Evolutionary conservation across 1,284 basidiomycete genomes (phyloP).

Genomic region (Marasmius fiardii): DNA sequence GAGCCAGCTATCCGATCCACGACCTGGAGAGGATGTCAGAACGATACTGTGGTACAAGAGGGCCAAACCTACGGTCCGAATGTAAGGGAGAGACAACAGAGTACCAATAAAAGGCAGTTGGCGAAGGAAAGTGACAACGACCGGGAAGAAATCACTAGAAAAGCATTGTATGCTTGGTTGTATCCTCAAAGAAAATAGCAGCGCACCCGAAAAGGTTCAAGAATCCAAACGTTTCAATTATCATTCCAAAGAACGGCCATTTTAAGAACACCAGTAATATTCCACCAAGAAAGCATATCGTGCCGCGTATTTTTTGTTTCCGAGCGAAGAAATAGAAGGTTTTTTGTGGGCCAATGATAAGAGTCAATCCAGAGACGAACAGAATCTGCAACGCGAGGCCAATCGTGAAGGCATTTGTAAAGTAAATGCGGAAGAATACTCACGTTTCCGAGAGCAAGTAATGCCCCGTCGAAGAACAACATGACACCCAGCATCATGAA

Average conservation of each 20-base stretch:
- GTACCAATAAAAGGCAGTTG: constrained; percentile 94
- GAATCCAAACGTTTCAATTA: constrained; percentile 95
- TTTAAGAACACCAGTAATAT: constrained; percentile 87
- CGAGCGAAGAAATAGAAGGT: constrained; percentile 99
- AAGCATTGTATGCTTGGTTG: constrained; percentile 12
- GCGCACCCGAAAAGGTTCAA: constrained; percentile 96
- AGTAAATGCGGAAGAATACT: constrained; percentile 20
- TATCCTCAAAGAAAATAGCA: not conserved
- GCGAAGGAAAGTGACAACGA: constrained; percentile 92
- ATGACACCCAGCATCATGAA: constrained; percentile 97
- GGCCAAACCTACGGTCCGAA: constrained; percentile 56
- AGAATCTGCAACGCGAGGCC: constrained; percentile 60
- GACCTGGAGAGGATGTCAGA: constrained; percentile 36
- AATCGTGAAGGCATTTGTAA: not conserved
- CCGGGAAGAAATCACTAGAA: constrained; percentile 96
- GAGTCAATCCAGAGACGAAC: constrained; percentile 87
- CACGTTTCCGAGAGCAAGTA: constrained; percentile 95
- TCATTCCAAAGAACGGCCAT: constrained; percentile 91
- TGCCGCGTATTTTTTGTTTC: constrained; percentile 95
- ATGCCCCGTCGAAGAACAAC: constrained; percentile 96
- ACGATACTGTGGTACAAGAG: constrained; percentile 11
- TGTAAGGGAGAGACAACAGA: constrained; percentile 82
- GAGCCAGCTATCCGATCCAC: constrained; percentile 75
- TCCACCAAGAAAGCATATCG: constrained; percentile 87
- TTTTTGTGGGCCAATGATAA: constrained; percentile 95